Evolutionary conservation across 192 early-diverging fungal genomes (phyloP), one percentile per base, ranked within the genome.

Genomic region (Backusella luteola): DNA sequence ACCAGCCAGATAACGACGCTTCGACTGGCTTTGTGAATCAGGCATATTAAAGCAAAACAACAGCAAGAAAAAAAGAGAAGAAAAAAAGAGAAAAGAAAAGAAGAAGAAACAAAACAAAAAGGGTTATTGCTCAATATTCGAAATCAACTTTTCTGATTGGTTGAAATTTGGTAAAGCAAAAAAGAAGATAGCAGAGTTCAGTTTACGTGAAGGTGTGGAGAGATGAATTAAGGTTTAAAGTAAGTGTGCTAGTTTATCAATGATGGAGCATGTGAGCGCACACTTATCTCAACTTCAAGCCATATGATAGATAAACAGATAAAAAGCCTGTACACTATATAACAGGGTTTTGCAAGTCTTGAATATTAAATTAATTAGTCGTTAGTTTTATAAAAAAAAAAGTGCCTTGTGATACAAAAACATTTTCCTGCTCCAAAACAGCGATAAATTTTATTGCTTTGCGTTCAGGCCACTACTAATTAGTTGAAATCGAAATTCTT

Each of bases 1-100:
- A 8, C 94, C 94, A 34, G 87, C 46, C n/a, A 85, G 78, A 32
- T 88, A 90, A 15, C 93, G 88, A 53, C 76, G 34, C n/a, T 66
- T 71, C 34, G 42, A 44, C 36, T 46, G 44, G 32, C 23, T 35
- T 41, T 38, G 39, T 19, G 59, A 67, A 29, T 74, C 73, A 34
- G 73, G 59, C 73, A 74, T 74, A 59, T 12, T 59, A 59, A 59
- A 23, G 6, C n/a, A 53, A 53, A 59, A 26, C 1, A 12, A 59
- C 2, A 23, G 8, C 6, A 56, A 56, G 21, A 21, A 21, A 53
- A 9, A 21, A 21, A 56, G 0, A 56, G 11, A 21, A 4, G 2
- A 21, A 53, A 56, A 56, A 29, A 8, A 63, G n/a, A 63, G 8
- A 56, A 26, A 59, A 52, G 52, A n/a, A 6, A 21, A n/a, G 19